Percentiles rank a stretch among this genome's conserved stretches.
Conservation (phyloP, 768 basidiomycete species). For the Kondoa subrosea region DNA sequence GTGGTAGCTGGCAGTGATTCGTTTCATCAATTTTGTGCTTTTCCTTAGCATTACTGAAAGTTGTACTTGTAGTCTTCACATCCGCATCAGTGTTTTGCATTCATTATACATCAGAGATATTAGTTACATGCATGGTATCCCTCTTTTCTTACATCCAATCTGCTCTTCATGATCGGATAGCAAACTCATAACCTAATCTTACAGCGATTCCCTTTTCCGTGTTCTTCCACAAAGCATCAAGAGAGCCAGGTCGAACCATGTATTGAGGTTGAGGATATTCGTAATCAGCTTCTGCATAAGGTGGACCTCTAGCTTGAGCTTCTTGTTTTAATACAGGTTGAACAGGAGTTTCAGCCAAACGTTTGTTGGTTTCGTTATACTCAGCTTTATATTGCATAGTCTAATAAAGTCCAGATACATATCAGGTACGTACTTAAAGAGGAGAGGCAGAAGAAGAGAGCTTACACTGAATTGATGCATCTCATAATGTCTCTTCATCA, state of each 20-base stretch:
- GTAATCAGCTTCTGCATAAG: background rate
- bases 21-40: background rate
- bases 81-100: no score
- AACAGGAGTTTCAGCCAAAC: background rate
- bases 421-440: background rate
- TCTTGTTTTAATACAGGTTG: background rate
- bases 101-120: no score
- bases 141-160: background rate
- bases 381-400: background rate
- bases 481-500: background rate
- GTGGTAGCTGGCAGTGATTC: background rate
- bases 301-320: background rate
- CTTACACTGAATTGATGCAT: background rate
- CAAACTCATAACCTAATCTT: background rate
- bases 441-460: background rate
- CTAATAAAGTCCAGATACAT: background rate
- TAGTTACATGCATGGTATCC: background rate
- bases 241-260: background rate
- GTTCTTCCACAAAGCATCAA: background rate
- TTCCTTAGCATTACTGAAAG: no score
- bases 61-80: no score
- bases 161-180: background rate
- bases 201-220: background rate
- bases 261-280: background rate
- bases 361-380: background rate